These are phyloP conservation scores for Ogataea henricii DNA, from an alignment of 805 yeast genomes.

Conservation along the genomic window DNA sequence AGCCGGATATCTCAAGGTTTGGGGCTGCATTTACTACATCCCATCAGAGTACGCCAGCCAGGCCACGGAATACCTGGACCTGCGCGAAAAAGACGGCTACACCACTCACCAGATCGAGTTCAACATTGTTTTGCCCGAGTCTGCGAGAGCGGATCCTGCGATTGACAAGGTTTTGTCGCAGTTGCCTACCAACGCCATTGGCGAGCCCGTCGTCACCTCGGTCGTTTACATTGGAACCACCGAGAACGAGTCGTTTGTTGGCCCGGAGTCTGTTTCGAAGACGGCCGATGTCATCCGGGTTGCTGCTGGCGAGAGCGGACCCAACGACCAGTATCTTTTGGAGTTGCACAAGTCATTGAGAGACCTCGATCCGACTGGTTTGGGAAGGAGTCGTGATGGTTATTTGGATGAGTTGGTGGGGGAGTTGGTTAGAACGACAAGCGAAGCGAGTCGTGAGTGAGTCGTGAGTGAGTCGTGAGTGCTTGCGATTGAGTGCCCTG, in stretches of 20 bases:
- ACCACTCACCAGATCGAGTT: conserved; percentile 68
- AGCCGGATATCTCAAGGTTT: conserved; percentile 51
- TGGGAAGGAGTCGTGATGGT: conserved; percentile 35
- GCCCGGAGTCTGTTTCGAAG: conserved; percentile 63
- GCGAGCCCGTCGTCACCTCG: conserved; percentile 51
- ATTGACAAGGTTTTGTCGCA: conserved; percentile 25
- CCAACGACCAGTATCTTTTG: conserved; percentile 69
- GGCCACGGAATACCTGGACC: conserved; percentile 71
- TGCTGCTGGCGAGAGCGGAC: conserved; percentile 79
- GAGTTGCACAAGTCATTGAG: conserved; percentile 52
- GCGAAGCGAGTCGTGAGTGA: too few relatives aligned
- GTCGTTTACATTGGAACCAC: conserved; percentile 81
- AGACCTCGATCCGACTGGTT: conserved; percentile 38
- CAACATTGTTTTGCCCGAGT: conserved; percentile 41
- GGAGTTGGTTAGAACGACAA: not conserved
- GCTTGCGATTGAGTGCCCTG: too few relatives aligned
- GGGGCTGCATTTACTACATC: conserved; percentile 86
- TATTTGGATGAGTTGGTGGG: conserved; percentile 40
- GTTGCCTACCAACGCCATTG: conserved; percentile 35
- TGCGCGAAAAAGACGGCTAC: conserved; percentile 89
- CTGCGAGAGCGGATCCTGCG: conserved; percentile 24
- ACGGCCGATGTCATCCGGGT: conserved; percentile 63
- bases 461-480: too few relatives aligned
- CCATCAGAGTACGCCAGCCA: conserved; percentile 60
- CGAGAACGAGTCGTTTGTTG: conserved; percentile 79